Percentiles rank a stretch among this genome's conserved stretches.
Evolutionary conservation across 495 filamentous ascomycete genomes (phyloP).

Genomic region (Aspergillus heteromorphus): DNA sequence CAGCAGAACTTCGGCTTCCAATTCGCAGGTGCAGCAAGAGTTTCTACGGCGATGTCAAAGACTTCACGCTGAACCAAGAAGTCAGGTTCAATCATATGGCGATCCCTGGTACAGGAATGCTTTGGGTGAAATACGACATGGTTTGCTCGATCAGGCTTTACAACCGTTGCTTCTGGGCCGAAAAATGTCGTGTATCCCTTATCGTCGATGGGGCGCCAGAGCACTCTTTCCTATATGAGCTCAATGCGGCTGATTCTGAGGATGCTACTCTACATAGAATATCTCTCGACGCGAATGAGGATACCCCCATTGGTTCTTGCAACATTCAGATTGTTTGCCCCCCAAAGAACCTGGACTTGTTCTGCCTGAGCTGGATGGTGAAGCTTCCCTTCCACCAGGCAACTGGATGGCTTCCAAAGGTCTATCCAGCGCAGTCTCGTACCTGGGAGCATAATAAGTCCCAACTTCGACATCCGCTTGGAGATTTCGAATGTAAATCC

Average conservation of each 20-base stretch:
- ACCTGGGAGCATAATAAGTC: slow-evolving; percentile 4
- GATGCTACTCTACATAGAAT: slow-evolving; percentile 15
- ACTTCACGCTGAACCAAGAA: slow-evolving; percentile 29
- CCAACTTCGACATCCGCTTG: slow-evolving; percentile 10
- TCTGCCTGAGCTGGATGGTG: slow-evolving; percentile 28
- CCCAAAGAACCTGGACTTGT: slow-evolving; percentile 19
- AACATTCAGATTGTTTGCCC: slow-evolving; percentile 23
- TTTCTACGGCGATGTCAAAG: slow-evolving; percentile 28
- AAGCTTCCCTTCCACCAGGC: slow-evolving; percentile 7
- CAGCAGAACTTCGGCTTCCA: slow-evolving; percentile 22
- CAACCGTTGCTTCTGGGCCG: slow-evolving; percentile 29
- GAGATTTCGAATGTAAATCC: not conserved
- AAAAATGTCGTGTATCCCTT: slow-evolving; percentile 28
- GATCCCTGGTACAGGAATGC: not conserved
- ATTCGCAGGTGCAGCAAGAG: slow-evolving; percentile 24
- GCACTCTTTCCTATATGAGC: slow-evolving; percentile 14
- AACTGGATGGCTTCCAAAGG: slow-evolving; percentile 24
- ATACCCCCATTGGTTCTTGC: slow-evolving; percentile 14
- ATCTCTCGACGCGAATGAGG: slow-evolving; percentile 5
- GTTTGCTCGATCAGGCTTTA: slow-evolving; percentile 28
- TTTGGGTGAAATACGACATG: slow-evolving; percentile 23
- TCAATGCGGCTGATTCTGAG: slow-evolving; percentile 12
- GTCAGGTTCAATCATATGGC: slow-evolving; percentile 14
- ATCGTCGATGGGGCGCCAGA: slow-evolving; percentile 32
- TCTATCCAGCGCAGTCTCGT: slow-evolving; percentile 13